phyloP scores from a whole-genome alignment of 257 asterid genomes.

The Plantago major region DNA sequence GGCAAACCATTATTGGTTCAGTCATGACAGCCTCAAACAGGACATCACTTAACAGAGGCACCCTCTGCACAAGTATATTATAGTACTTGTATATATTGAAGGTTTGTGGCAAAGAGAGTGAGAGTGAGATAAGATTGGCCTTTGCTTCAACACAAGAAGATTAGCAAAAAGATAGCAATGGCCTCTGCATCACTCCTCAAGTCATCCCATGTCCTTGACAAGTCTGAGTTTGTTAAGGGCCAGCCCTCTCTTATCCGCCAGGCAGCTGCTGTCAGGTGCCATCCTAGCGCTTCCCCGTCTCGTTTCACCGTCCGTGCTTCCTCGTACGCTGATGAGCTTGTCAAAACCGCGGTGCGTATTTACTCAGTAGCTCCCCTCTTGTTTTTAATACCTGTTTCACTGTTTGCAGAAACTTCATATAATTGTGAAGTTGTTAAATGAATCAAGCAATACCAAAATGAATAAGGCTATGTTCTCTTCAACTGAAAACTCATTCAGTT shows the following conservation, averaged over 20 bases:
- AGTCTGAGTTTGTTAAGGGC: constrained; percentile 75
- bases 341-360: constrained; percentile 72
- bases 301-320: constrained; percentile 60
- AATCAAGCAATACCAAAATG: no score
- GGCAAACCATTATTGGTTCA: constrained; percentile 46
- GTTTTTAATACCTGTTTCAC: no score
- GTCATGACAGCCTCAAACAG: constrained; percentile 54
- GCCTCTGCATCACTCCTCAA: constrained; percentile 89
- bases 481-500: no score
- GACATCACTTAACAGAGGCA: constrained; percentile 41
- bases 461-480: no score
- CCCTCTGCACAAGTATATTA: constrained; percentile 31
- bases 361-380: no score
- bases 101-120: constrained; percentile 46
- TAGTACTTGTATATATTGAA: constrained; percentile 5
- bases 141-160: constrained; percentile 11
- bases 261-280: constrained; percentile 45
- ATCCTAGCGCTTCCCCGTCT: constrained; percentile 37
- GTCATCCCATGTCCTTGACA: constrained; percentile 68
- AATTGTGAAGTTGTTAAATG: no score
- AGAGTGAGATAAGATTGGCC: constrained; percentile 47
- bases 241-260: constrained; percentile 67
- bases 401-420: no score
- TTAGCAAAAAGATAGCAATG: constrained; percentile 34
- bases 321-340: constrained; percentile 84